Conservation (phyloP, 176 grass and related monocot species). For the Musa acuminata region DNA sequence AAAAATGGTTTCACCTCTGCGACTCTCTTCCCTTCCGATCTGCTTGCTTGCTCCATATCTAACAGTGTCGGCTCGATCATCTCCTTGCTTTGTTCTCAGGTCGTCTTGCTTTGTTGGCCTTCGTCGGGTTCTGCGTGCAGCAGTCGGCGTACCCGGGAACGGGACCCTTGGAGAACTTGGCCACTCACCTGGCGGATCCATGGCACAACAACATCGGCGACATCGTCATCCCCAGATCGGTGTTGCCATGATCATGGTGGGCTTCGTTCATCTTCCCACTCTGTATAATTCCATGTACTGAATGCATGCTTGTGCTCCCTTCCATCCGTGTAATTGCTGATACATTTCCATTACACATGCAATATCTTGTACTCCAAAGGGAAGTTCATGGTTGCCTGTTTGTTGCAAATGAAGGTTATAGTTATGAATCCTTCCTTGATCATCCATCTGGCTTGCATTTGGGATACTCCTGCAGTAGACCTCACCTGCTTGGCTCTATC, state of each 20-base stretch:
- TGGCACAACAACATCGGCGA: constrained; percentile 99
- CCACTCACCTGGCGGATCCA: constrained; percentile 75
- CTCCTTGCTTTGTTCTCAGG: constrained; percentile 16
- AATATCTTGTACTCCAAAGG: not conserved
- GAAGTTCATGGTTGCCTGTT: not conserved
- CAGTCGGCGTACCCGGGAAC: constrained; percentile 90
- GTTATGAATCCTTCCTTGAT: too few species aligned
- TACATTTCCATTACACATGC: too few species aligned
- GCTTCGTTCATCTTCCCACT: not conserved
- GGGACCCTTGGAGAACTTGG: constrained; percentile 90
- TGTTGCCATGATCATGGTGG: constrained; percentile 35
- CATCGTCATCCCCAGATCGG: constrained; percentile 70
- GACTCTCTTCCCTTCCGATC: not conserved
- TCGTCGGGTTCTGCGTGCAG: constrained; percentile 95
- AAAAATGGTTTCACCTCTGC: constrained; percentile 56
- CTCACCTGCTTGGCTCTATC: too few species aligned
- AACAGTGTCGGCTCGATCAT: too few species aligned
- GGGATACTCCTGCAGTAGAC: too few species aligned
- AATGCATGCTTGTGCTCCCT: not conserved
- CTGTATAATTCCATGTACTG: not conserved
- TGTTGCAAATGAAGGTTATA: not conserved
- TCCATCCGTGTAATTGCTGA: not conserved
- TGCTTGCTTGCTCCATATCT: too few species aligned
- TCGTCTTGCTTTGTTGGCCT: constrained; percentile 76
- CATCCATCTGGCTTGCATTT: too few species aligned